Evolutionary conservation across 2,329 filamentous ascomycete species (phyloP), one percentile per base, ranked within the genome.

Genomic region (Neocucurbitaria cava): DNA sequence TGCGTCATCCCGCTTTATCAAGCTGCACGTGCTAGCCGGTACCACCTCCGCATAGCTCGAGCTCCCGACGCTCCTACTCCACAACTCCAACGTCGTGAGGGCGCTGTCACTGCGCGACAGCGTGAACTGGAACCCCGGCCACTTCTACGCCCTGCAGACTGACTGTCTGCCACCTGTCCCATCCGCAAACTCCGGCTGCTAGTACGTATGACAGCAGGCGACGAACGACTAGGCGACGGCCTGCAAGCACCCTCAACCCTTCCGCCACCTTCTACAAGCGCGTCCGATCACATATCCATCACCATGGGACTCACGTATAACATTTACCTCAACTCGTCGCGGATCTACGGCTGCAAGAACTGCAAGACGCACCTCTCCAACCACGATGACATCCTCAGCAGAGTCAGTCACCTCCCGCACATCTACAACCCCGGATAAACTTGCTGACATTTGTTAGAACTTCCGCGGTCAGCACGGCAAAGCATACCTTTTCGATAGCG

Each of bases 381-480:
- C 75, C 92, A 96, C 68, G 92, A 98, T 67, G 92, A 97, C 71
- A 97, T 99, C 64, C 92, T 98, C 62, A 96, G 92, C 72, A 84
- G 92, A 70, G 94, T 98, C 81, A 71, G 89, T 68, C 39, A 33
- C 39, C 43, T 13, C 36, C 31, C 9, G n/a, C 9, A 23, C 24
- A 10, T 30, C 13, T 24, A 43, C 5, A 43, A 5, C 4, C 7
- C 38, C 21, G 38, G 38, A 40, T 40, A 40, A 48, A 9, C 35
- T 31, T 44, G 36, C 63, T 58, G 38, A 58, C 49, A 45, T 21
- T 47, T 7, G 42, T 20, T 76, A 98, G 92, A 97, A 96, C 80
- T 99, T 99, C 82, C 92, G 95, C 59, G 95, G 95, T 70, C 94
- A 98, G 77, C 94, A 98, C 77, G 95, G 95, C 74, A 98, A 98